Evolutionary conservation across 495 filamentous ascomycete genomes (phyloP).

Genomic region (Baudoinia panamericana): DNA sequence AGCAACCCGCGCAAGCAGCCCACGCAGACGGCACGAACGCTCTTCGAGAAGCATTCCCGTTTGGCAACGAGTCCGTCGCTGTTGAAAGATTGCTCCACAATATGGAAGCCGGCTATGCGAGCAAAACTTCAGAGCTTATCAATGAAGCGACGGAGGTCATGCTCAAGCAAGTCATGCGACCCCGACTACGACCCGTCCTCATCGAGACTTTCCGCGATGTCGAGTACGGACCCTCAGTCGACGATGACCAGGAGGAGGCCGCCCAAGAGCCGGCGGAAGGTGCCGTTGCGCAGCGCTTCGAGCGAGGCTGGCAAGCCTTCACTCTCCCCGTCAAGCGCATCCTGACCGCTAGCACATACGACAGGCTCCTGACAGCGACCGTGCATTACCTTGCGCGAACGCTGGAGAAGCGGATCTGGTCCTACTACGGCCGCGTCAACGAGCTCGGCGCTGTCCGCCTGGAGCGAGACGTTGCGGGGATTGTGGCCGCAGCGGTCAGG

Average conservation of each 20-base stretch:
- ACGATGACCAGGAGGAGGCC: constrained; percentile 22
- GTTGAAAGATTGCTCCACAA: constrained; percentile 54
- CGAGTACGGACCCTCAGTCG: constrained; percentile 57
- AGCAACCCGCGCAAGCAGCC: constrained; percentile 18
- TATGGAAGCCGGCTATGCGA: constrained; percentile 55
- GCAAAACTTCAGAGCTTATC: constrained; percentile 68
- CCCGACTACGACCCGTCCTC: constrained; percentile 70
- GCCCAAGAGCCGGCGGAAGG: constrained; percentile 35
- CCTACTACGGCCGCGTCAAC: constrained; percentile 66
- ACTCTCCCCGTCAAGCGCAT: constrained; percentile 75
- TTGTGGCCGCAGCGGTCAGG: constrained; percentile 61
- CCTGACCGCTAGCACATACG: constrained; percentile 58
- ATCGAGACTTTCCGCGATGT: constrained; percentile 82
- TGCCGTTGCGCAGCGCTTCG: constrained; percentile 61
- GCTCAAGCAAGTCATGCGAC: constrained; percentile 79
- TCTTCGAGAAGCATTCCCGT: constrained; percentile 60
- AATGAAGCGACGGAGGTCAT: constrained; percentile 68
- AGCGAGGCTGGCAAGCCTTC: constrained; percentile 68
- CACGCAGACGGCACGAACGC: constrained; percentile 16
- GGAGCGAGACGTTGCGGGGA: constrained; percentile 73
- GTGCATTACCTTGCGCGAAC: constrained; percentile 58
- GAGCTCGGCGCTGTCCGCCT: constrained; percentile 74
- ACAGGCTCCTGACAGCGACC: constrained; percentile 57
- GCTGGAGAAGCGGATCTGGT: constrained; percentile 84
- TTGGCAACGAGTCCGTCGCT: constrained; percentile 54